These are phyloP conservation scores for Leccinum fallax DNA, from an alignment of 1,284 basidiomycete genomes.

Conservation along the genomic window DNA sequence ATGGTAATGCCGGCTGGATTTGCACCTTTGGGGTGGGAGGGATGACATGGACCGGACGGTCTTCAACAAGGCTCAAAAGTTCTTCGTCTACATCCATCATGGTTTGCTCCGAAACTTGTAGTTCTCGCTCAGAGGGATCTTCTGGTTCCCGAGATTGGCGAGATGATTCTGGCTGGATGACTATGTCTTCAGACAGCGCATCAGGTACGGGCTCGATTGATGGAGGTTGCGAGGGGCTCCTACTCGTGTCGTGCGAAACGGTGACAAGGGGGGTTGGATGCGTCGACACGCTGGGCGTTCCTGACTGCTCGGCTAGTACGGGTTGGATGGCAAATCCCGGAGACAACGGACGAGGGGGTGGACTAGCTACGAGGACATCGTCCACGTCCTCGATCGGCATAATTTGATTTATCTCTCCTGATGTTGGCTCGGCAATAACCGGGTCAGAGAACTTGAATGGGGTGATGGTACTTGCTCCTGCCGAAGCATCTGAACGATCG, in stretches of 20 bases:
- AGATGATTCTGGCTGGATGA: background rate
- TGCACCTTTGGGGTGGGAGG: conserved; percentile 3
- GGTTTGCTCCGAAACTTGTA: conserved; percentile 16
- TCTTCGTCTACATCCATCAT: conserved; percentile 73
- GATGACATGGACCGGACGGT: conserved; percentile 28
- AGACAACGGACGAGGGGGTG: conserved; percentile 4
- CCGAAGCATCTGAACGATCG: background rate
- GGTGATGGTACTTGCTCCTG: background rate
- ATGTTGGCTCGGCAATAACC: background rate
- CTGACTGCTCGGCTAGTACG: conserved; percentile 3
- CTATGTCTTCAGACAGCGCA: background rate
- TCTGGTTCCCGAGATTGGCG: conserved; percentile 8
- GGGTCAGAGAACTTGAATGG: conserved; percentile 1
- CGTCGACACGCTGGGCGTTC: background rate
- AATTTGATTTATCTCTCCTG: background rate
- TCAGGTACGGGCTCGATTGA: background rate
- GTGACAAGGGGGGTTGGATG: conserved; percentile 2
- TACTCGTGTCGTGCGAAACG: conserved; percentile 7
- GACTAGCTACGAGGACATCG: background rate
- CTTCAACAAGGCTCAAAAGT: conserved; percentile 65
- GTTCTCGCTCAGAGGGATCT: conserved; percentile 2
- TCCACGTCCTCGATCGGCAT: background rate
- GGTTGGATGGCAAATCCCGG: conserved; percentile 4
- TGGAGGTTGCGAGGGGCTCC: conserved; percentile 13
- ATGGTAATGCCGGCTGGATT: background rate